Percentiles rank a stretch among this genome's conserved stretches.
Evolutionary conservation across 140 eudicot genomes (phyloP).

Genomic region (Senecio squalidus): DNA sequence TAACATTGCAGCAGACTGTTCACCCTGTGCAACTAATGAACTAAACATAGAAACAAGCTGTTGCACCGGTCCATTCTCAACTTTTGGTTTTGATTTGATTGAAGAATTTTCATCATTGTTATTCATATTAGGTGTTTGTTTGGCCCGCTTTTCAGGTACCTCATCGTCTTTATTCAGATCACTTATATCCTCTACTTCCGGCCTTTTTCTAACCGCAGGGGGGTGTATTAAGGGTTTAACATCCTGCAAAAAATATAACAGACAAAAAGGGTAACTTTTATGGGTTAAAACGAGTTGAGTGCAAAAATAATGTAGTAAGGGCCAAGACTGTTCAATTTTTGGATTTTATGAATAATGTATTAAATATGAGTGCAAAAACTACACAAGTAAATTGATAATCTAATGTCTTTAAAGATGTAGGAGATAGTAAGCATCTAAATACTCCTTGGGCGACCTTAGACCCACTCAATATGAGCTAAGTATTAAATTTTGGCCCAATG

Average conservation of each 20-base stretch:
- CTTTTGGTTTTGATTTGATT: constrained; percentile 32
- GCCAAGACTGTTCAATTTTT: background rate
- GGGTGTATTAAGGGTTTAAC: constrained; percentile 40
- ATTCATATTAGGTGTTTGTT: constrained; percentile 32
- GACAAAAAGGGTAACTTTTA: background rate
- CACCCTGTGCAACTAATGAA: constrained; percentile 97
- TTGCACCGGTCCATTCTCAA: constrained; percentile 73
- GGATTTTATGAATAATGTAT: background rate
- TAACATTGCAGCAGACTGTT: constrained; percentile 72
- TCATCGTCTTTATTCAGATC: constrained; percentile 51
- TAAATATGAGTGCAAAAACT: background rate
- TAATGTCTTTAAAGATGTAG: background rate
- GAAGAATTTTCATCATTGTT: constrained; percentile 35
- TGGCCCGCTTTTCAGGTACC: constrained; percentile 62
- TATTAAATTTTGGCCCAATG: no score
- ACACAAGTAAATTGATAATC: background rate
- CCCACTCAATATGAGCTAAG: no score
- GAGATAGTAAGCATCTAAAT: background rate
- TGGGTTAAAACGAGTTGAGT: no score
- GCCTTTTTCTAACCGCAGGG: constrained; percentile 59
- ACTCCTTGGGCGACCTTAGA: background rate
- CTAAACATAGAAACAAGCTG: constrained; percentile 88
- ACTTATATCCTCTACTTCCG: constrained; percentile 31
- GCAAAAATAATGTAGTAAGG: no score
- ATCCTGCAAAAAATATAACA: constrained; percentile 35